Evolutionary conservation across 116 monocot species (phyloP).

Genomic region (Cymodocea nodosa): DNA sequence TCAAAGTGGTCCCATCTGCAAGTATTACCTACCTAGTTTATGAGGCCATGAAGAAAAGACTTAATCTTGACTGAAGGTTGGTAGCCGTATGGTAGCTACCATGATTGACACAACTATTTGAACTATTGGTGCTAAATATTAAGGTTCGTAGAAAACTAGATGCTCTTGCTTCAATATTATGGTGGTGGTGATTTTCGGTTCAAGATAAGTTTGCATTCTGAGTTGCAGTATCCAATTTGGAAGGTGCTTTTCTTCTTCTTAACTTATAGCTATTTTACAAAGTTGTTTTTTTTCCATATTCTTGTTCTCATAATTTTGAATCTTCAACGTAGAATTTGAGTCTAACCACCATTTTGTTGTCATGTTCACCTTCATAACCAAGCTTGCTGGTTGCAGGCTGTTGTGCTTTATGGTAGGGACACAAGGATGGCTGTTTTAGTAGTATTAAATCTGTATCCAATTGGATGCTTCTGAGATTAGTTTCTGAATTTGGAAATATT

Average conservation of each 20-base stretch:
- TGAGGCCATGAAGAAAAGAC: slow-evolving; percentile 81
- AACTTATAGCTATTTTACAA: background rate
- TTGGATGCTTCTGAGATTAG: no score
- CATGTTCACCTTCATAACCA: no score
- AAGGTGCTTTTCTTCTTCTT: background rate
- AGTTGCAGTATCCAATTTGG: background rate
- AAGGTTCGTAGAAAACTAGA: background rate
- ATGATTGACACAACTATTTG: slow-evolving; percentile 32
- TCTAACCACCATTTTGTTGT: no score
- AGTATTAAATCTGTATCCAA: no score
- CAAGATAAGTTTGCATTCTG: slow-evolving; percentile 1
- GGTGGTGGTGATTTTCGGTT: slow-evolving; percentile 7
- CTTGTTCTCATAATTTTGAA: no score
- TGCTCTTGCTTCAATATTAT: slow-evolving; percentile 5
- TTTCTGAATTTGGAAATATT: no score
- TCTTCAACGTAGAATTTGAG: no score
- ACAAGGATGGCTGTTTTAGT: no score
- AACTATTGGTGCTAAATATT: background rate
- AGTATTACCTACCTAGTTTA: slow-evolving; percentile 93
- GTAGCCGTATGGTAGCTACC: slow-evolving; percentile 10
- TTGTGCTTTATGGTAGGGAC: no score
- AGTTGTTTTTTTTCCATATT: no score
- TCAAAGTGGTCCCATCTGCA: slow-evolving; percentile 90
- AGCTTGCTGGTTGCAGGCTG: no score
- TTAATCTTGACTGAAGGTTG: slow-evolving; percentile 55